Evolutionary conservation across 2,329 filamentous ascomycete species (phyloP).

Genomic region (Cladosporium oxysporum): DNA sequence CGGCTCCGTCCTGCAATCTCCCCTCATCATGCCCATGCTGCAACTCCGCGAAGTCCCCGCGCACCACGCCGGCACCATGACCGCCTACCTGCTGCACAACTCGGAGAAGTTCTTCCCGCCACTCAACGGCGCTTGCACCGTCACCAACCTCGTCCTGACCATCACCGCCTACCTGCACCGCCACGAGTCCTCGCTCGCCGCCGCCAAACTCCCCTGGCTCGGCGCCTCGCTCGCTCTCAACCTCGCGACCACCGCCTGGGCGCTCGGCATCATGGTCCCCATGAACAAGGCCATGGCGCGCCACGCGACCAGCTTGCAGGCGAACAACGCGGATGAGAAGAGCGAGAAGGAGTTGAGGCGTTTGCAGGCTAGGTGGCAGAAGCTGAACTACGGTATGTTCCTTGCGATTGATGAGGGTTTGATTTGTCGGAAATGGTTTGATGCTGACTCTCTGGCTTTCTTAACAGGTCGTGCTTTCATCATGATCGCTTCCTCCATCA

Average conservation of each 20-base stretch:
- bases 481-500: conserved; percentile 26
- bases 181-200: conserved; percentile 25
- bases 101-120: conserved; percentile 37
- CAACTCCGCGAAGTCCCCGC: conserved; percentile 29
- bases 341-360: conserved; percentile 33
- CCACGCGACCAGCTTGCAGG: conserved; percentile 28
- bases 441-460: conserved; percentile 17
- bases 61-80: conserved; percentile 31
- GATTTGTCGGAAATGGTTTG: neutral
- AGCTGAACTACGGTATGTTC: conserved; percentile 32
- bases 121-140: conserved; percentile 34
- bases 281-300: conserved; percentile 35
- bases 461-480: conserved; percentile 29
- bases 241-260: conserved; percentile 34
- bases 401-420: neutral
- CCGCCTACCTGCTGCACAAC: conserved; percentile 34
- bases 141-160: conserved; percentile 34
- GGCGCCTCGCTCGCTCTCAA: conserved; percentile 28
- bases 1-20: conserved; percentile 37
- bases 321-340: conserved; percentile 29
- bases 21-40: conserved; percentile 37
- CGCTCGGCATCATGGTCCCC: conserved; percentile 35
- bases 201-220: conserved; percentile 31
- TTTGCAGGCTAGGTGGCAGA: conserved; percentile 33
- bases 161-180: conserved; percentile 31